Percentiles rank a stretch among this genome's conserved stretches.
Evolutionary conservation across 1,139 yeast genomes (phyloP).

Genomic region (Hyphopichia burtonii): DNA sequence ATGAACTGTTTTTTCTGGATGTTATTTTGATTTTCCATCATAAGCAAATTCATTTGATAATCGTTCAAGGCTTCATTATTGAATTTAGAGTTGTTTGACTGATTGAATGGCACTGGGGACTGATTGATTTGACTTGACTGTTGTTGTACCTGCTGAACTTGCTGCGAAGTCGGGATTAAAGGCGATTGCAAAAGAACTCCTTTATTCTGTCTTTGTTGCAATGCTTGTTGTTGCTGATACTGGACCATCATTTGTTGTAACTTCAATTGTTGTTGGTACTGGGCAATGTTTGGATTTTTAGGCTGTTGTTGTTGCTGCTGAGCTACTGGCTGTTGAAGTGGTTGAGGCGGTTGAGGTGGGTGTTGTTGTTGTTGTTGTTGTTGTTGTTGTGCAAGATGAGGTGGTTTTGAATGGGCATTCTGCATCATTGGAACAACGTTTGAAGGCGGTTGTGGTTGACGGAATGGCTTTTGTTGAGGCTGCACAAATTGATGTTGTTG

Average conservation of each 20-base stretch:
- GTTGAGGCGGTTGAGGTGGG: slow-evolving; percentile 8
- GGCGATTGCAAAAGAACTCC: slow-evolving; percentile 3
- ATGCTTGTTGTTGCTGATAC: slow-evolving; percentile 12
- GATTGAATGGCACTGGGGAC: too few species aligned
- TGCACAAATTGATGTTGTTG: slow-evolving; percentile 6
- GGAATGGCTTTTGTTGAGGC: background rate
- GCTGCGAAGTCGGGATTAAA: slow-evolving; percentile 2
- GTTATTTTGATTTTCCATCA: slow-evolving; percentile 28
- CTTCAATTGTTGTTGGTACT: slow-evolving; percentile 13
- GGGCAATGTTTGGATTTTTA: slow-evolving; percentile 8
- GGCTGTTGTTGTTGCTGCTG: too few species aligned
- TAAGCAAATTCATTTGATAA: slow-evolving; percentile 23
- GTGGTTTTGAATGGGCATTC: background rate
- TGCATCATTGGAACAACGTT: background rate
- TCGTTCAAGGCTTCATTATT: slow-evolving; percentile 20
- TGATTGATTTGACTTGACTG: background rate
- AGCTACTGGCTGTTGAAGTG: too few species aligned
- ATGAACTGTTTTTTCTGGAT: slow-evolving; percentile 24
- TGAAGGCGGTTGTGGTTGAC: background rate
- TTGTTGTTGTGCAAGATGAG: too few species aligned
- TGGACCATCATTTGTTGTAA: slow-evolving; percentile 15
- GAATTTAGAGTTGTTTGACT: too few species aligned
- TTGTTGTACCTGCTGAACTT: slow-evolving; percentile 2
- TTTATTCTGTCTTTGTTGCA: slow-evolving; percentile 9
- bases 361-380: background rate